Base-by-base conservation (phyloP, 106 monocot genomes). In the Ottelia alismoides region DNA sequence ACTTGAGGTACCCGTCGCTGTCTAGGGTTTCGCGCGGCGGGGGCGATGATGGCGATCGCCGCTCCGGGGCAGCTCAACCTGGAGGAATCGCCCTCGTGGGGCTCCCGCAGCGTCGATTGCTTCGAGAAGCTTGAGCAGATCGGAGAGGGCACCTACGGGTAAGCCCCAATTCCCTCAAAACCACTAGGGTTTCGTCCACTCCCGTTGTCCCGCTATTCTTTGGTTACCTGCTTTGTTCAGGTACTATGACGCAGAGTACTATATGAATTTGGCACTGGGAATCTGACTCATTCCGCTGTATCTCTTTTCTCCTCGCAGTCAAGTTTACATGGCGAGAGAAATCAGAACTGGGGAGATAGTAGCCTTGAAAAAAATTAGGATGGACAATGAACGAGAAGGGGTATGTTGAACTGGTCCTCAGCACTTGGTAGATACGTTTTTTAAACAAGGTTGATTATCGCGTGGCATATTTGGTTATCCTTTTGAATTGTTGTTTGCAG, bases 341-440 rank as follows among this genome's bases (percentile, higher is more conserved):
- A 85, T 74, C 19, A 74, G 29, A 51, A 98, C 96, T 0, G 89
- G 85, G 2, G 89, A 98, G 65, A 74, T 98, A 66, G 96, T 98
- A 20, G 96, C 96, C 2, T 54, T 98, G 55, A 98, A 98, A 52
- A 98, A 90, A 46, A 98, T 98, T 49, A 76, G 85, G 67, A 98
- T 98, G 96, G 85, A 98, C 45, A 90, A 90, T 68, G 89, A 98
- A 49, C 82, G 85, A 69, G 89, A 89, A 77, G 89, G 96, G 76
- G 96, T 98, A 59, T 52, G 40, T 43, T 43, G 6, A 6, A 7
- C 40, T 7, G 40, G 10, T 43, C 40, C 16, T n/a, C n/a, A 43
- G 10, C 6, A 7, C 40, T 16, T 43, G 6, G 10, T 43, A 43
- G 10, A 16, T 43, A 43, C 40, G 6, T 43, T 43, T 43, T 16